These are phyloP conservation scores for Vachellia pachyceras DNA, from an alignment of 306 rosid genomes.

Conservation along the genomic window DNA sequence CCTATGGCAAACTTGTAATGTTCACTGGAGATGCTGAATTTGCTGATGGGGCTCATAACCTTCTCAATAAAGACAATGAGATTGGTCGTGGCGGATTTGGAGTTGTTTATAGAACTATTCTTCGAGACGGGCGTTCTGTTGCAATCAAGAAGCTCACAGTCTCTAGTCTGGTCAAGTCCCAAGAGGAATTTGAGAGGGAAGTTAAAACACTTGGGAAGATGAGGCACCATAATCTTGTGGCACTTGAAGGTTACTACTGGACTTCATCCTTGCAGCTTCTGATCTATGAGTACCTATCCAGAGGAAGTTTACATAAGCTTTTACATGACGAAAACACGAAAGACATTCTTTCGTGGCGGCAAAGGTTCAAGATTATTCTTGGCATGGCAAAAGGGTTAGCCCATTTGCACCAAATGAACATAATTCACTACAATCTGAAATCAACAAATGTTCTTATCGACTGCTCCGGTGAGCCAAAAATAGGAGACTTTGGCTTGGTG, in stretches of 20 bases:
- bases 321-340: slow-evolving; percentile 58
- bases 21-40: slow-evolving; percentile 91
- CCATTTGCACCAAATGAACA: slow-evolving; percentile 72
- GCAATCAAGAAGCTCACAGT: slow-evolving; percentile 89
- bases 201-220: slow-evolving; percentile 77
- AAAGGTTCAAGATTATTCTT: slow-evolving; percentile 80
- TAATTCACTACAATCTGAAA: slow-evolving; percentile 87
- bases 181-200: slow-evolving; percentile 81
- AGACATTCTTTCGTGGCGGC: slow-evolving; percentile 72
- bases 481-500: slow-evolving; percentile 86
- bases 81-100: slow-evolving; percentile 99
- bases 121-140: slow-evolving; percentile 80
- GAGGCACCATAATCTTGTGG: slow-evolving; percentile 81
- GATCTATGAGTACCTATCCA: slow-evolving; percentile 67
- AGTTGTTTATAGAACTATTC: slow-evolving; percentile 76
- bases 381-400: slow-evolving; percentile 96
- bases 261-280: slow-evolving; percentile 96
- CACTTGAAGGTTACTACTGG: slow-evolving; percentile 98
- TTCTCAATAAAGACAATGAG: slow-evolving; percentile 89
- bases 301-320: slow-evolving; percentile 79
- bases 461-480: slow-evolving; percentile 71
- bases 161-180: slow-evolving; percentile 85
- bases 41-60: slow-evolving; percentile 77
- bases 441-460: slow-evolving; percentile 81
- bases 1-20: slow-evolving; percentile 93